Conservation (phyloP, 805 yeast genomes). For the Ogataea dorogensis region DNA sequence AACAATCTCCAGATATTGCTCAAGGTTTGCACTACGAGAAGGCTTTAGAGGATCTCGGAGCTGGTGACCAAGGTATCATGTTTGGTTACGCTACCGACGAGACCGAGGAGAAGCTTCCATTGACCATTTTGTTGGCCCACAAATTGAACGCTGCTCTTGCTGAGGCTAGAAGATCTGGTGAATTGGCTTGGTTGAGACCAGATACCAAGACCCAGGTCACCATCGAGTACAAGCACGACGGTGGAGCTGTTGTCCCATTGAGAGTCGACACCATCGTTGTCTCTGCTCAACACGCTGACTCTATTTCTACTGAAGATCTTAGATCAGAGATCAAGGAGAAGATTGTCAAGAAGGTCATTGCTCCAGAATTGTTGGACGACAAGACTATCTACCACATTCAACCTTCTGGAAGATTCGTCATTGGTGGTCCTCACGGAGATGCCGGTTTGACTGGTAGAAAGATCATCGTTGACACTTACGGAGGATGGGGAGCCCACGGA, state of each 20-base stretch:
- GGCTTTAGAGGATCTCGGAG: constrained; percentile 96
- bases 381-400: constrained; percentile 97
- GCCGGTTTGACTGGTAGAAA: constrained; percentile 99
- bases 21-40: constrained; percentile 98
- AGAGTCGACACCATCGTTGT: constrained; percentile 98
- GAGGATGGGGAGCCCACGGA: constrained; percentile 99
- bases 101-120: constrained; percentile 95
- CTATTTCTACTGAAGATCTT: constrained; percentile 88
- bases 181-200: constrained; percentile 96
- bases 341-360: constrained; percentile 88
- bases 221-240: constrained; percentile 89
- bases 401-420: constrained; percentile 99
- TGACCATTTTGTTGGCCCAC: constrained; percentile 92
- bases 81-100: constrained; percentile 99
- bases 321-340: constrained; percentile 76
- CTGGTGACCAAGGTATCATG: constrained; percentile 99
- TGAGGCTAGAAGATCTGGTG: constrained; percentile 94
- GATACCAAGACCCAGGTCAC: constrained; percentile 99
- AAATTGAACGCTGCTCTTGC: constrained; percentile 96
- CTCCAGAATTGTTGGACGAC: constrained; percentile 86
- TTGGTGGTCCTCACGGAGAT: constrained; percentile 99
- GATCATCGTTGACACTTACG: constrained; percentile 98
- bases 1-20: constrained; percentile 98
- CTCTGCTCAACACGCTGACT: constrained; percentile 97
- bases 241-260: constrained; percentile 92